Conservation (phyloP, 495 filamentous ascomycete species). For the Neurospora pannonica region DNA sequence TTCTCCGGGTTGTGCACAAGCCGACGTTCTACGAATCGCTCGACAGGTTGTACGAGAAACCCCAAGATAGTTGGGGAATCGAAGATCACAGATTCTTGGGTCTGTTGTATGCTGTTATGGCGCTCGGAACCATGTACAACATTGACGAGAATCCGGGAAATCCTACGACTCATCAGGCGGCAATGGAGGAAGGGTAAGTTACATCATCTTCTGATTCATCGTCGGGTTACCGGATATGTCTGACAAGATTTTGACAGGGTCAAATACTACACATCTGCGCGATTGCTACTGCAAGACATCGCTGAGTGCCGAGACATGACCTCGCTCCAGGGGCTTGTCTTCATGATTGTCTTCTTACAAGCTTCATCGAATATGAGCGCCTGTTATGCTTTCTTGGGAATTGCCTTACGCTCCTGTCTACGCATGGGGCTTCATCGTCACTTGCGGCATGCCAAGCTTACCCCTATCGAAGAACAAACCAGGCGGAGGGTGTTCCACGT, state of each 20-base stretch:
- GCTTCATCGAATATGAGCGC: conserved; percentile 83
- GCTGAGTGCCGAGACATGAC: conserved; percentile 83
- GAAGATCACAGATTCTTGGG: conserved; percentile 77
- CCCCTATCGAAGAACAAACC: conserved; percentile 74
- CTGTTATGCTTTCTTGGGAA: conserved; percentile 88
- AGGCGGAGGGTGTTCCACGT: conserved; percentile 85
- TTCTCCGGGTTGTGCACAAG: conserved; percentile 81
- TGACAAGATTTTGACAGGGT: conserved; percentile 41
- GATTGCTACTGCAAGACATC: conserved; percentile 69
- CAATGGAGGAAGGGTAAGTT: conserved; percentile 70
- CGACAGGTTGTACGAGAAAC: conserved; percentile 68
- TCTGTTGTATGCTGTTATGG: conserved; percentile 72
- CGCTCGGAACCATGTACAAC: conserved; percentile 78
- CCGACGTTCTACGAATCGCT: conserved; percentile 74
- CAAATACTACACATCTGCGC: conserved; percentile 75
- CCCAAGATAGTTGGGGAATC: conserved; percentile 57
- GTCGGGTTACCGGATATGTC: conserved; percentile 3
- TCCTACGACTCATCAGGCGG: conserved; percentile 48
- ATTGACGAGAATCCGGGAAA: conserved; percentile 35
- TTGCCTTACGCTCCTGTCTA: conserved; percentile 75
- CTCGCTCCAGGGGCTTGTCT: conserved; percentile 77
- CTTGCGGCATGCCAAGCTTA: conserved; percentile 58
- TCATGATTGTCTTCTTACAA: conserved; percentile 90
- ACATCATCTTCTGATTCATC: background rate
- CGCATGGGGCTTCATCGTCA: conserved; percentile 84